Evolutionary conservation across 139 green algal genomes (phyloP), one percentile per base, ranked within the genome.

Genomic region (Coelastrella sp.): DNA sequence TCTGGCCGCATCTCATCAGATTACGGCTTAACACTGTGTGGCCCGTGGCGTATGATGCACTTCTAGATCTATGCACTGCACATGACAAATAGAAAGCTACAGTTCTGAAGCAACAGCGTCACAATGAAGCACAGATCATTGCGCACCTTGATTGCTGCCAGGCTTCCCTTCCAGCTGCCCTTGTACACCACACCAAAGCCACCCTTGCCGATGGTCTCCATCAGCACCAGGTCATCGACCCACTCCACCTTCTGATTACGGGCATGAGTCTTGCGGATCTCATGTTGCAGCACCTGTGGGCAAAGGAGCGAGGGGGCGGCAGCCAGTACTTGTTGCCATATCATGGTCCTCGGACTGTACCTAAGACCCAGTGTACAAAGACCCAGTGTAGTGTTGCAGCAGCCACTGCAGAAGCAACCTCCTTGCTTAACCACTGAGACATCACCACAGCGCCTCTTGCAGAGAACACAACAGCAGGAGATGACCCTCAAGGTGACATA

Each of bases 151-250:
- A 95, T 92, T 19, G 94, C 94, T 61, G 93, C 94, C 24, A 95
- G 79, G 81, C 88, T 94, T 35, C 93, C 93, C 92, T 96, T 95
- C 87, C 87, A 96, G 17, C 76, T 92, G 56, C 94, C 94, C 80
- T 93, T 94, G 93, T 96, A 96, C 72, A 96, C 94, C n/a, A 95
- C 92, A 12, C 93, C 93, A 83, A 95, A 95, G 22, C 93, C 94
- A 20, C 94, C 94, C 90, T 94, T 94, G 90, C 94, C 94, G 61
- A 95, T 88, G n/a, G 94, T 92, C 76, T 95, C 94, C 24, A 70
- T 85, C 63, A 96, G 87, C 80, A 88, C 83, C 58, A 96, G 92
- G 80, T 94, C 92, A 20, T 96, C 92, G 11, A 95, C 92, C 92
- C 92, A 95, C 75, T 95, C 91, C 56, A 92, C 83, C 79, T 93